A percentile compares a stretch with the other conserved stretches of the same genome.
Conservation (phyloP, 2,329 filamentous ascomycete genomes). For the Mycosphaerella sp. region DNA sequence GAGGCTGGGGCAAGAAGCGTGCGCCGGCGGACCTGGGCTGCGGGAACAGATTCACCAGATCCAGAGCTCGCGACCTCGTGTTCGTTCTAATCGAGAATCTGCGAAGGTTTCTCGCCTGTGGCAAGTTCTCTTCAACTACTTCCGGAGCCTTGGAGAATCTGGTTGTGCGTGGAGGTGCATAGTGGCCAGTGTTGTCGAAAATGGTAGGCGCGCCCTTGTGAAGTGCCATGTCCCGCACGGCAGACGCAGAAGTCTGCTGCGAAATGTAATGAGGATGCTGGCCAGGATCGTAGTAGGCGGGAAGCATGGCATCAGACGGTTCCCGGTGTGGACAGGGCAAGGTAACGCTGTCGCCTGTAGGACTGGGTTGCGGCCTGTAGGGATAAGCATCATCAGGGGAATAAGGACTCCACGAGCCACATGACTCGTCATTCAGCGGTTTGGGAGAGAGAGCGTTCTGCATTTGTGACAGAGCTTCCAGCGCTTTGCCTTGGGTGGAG, state of each 20-base stretch:
- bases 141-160: conserved; percentile 9
- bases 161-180: conserved; percentile 15
- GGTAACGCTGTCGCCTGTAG: conserved; percentile 12
- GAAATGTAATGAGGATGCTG: conserved; percentile 39
- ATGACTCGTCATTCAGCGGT: conserved; percentile 1
- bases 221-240: conserved; percentile 40
- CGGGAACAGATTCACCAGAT: conserved; percentile 41
- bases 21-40: conserved; percentile 21
- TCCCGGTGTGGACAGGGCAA: conserved; percentile 22
- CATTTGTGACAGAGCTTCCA: conserved; percentile 16
- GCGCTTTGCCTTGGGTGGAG: conserved; percentile 8
- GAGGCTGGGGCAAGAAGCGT: conserved; percentile 36
- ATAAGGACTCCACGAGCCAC: conserved; percentile 15
- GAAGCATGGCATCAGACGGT: conserved; percentile 37
- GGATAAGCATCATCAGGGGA: conserved; percentile 21
- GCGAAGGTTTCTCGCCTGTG: conserved; percentile 15
- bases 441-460: conserved; percentile 12
- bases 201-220: conserved; percentile 34
- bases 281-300: conserved; percentile 41
- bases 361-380: conserved; percentile 14
- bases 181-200: conserved; percentile 20
- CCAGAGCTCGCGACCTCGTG: conserved; percentile 26
- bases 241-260: conserved; percentile 42
- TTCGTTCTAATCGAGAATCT: conserved; percentile 23
- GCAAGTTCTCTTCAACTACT: conserved; percentile 1